These are phyloP conservation scores for Sindora glabra DNA, from an alignment of 306 rosid genomes.

Conservation along the genomic window DNA sequence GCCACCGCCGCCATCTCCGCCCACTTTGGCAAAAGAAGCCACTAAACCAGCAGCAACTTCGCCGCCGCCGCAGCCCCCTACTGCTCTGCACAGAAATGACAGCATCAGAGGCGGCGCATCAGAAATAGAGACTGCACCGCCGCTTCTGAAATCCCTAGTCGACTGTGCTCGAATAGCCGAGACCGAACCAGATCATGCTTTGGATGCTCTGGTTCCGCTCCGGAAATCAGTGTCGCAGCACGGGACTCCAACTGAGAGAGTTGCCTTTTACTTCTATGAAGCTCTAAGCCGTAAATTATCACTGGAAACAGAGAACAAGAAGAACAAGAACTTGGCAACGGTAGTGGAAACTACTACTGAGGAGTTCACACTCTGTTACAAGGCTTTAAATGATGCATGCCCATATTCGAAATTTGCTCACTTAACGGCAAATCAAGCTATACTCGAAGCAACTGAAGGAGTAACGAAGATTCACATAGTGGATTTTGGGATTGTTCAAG, in stretches of 20 bases:
- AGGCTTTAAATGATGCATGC: conserved; percentile 84
- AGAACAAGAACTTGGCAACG: conserved; percentile 5
- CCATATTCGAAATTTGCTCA: conserved; percentile 93
- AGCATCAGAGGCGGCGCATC: conserved; percentile 22
- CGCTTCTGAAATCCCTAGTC: conserved; percentile 51
- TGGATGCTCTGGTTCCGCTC: conserved; percentile 42
- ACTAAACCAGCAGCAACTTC: conserved; percentile 6
- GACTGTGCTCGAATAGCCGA: conserved; percentile 54
- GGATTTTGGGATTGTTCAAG: conserved; percentile 90
- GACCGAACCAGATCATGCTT: conserved; percentile 56
- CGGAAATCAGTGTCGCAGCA: conserved; percentile 50
- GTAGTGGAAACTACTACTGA: conserved; percentile 37
- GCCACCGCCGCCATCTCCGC: conserved; percentile 25
- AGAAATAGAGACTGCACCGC: conserved; percentile 49
- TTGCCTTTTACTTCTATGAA: conserved; percentile 54
- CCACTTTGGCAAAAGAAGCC: conserved; percentile 16
- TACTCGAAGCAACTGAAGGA: conserved; percentile 70
- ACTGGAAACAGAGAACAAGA: neutral
- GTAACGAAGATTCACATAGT: conserved; percentile 66
- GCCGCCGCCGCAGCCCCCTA: neutral
- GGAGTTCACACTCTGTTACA: conserved; percentile 67
- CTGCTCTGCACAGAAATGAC: conserved; percentile 8
- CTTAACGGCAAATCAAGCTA: conserved; percentile 90
- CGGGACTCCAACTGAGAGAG: conserved; percentile 77
- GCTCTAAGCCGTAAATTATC: conserved; percentile 46